A percentile compares a stretch with the other conserved stretches of the same genome.
Evolutionary conservation across 768 basidiomycete genomes (phyloP).

Genomic region (Leccinum sublutescens): DNA sequence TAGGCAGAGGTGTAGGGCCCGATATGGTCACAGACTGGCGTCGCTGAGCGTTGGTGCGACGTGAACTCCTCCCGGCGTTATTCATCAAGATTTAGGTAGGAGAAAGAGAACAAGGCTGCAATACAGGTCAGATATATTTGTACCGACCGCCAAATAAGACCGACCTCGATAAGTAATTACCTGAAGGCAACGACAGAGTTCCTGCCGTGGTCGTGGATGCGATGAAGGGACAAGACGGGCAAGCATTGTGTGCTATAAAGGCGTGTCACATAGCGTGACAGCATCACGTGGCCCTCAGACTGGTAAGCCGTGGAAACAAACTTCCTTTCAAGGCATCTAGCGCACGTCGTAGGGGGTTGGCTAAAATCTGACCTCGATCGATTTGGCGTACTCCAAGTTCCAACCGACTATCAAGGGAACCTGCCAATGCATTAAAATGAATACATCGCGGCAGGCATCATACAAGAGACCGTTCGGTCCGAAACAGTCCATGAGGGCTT

Average conservation of each 20-base stretch:
- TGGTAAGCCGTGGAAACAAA: too few relatives aligned
- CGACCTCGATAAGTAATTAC: conserved; percentile 3
- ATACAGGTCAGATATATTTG: not conserved
- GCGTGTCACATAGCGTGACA: conserved; percentile 7
- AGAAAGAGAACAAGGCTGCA: not conserved
- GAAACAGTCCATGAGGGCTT: too few relatives aligned
- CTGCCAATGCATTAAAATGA: too few relatives aligned
- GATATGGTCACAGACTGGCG: conserved; percentile 20
- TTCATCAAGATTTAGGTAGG: conserved; percentile 18
- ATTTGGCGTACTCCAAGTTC: too few relatives aligned
- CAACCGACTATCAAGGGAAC: too few relatives aligned
- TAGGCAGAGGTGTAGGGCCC: conserved; percentile 14
- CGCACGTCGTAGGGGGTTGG: too few relatives aligned
- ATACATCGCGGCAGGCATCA: too few relatives aligned
- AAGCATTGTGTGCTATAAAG: conserved; percentile 9
- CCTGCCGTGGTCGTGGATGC: conserved; percentile 12
- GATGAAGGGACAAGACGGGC: not conserved
- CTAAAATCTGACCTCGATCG: too few relatives aligned
- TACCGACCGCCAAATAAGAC: not conserved
- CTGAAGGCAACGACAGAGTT: not conserved
- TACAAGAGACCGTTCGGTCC: too few relatives aligned
- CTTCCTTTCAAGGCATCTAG: too few relatives aligned
- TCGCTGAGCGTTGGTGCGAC: conserved; percentile 27
- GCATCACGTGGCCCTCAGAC: conserved; percentile 13
- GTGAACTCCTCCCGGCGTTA: conserved; percentile 22